These are phyloP conservation scores for Juglanconis sp. DNA, from an alignment of 2,329 filamentous ascomycete species.

Conservation along the genomic window DNA sequence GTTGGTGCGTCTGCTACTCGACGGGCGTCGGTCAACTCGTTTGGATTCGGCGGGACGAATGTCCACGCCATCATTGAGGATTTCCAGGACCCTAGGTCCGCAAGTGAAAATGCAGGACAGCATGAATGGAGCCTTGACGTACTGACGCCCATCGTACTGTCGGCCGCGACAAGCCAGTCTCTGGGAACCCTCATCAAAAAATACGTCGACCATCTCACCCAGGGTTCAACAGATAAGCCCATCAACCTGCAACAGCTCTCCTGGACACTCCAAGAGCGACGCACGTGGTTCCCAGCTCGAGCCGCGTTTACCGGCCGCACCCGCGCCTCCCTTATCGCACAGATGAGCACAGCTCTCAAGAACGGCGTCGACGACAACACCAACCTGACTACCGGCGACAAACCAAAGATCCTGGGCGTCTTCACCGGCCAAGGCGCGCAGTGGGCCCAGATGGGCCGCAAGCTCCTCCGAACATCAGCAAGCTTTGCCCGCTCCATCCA, in stretches of 20 bases:
- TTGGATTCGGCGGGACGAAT: slow-evolving; percentile 13
- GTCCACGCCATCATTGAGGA: neutral
- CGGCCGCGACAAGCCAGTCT: too few species aligned
- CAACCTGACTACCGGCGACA: neutral
- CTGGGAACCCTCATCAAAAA: too few species aligned
- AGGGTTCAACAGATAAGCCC: too few species aligned
- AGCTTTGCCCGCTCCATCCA: neutral
- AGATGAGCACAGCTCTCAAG: neutral
- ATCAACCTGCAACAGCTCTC: too few species aligned
- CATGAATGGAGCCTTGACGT: neutral
- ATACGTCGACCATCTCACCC: too few species aligned
- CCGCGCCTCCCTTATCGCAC: too few species aligned
- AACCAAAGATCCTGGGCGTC: slow-evolving; percentile 14
- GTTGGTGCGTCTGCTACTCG: neutral
- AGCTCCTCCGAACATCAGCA: slow-evolving; percentile 28
- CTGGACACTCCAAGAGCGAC: too few species aligned
- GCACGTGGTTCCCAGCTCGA: too few species aligned
- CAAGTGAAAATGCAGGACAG: too few species aligned
- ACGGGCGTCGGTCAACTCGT: neutral
- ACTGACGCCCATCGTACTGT: slow-evolving; percentile 23
- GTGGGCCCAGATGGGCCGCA: slow-evolving; percentile 30
- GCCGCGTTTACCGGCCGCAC: too few species aligned
- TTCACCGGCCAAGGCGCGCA: slow-evolving; percentile 35
- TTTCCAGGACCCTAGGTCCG: too few species aligned
- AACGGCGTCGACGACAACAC: neutral